Percentiles rank a stretch among this genome's conserved stretches.
Conservation (phyloP, 169 alveolate species). For the Eimeria acervulina region DNA sequence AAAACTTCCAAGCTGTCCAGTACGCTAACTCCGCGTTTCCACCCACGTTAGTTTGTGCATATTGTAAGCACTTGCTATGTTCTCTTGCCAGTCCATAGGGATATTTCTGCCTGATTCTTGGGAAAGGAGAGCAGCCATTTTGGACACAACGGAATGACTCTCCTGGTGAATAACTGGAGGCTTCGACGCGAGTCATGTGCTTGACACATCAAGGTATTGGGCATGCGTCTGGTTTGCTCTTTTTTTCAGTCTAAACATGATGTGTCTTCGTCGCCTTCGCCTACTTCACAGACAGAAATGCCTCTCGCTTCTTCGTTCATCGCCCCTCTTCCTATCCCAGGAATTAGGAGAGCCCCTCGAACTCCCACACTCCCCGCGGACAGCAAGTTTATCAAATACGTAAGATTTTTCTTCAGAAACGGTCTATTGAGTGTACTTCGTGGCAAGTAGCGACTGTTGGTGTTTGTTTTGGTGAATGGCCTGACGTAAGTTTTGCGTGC, state of each 20-base stretch:
- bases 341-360: slow-evolving; percentile 72
- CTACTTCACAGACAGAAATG: not conserved
- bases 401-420: not conserved
- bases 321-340: slow-evolving; percentile 64
- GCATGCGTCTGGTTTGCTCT: not conserved
- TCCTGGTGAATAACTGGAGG: not conserved
- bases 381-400: slow-evolving; percentile 41
- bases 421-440: not conserved
- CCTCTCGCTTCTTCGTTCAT: slow-evolving; percentile 56
- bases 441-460: not conserved
- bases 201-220: not conserved
- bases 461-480: not conserved
- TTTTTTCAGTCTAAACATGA: not conserved
- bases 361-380: slow-evolving; percentile 72
- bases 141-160: not conserved
- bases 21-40: not conserved
- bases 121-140: not conserved
- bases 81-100: no score
- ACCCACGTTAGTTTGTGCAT: not conserved
- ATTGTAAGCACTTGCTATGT: not conserved
- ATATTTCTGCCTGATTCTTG: no score
- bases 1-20: not conserved
- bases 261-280: not conserved
- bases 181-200: not conserved
- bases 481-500: not conserved